Base-by-base conservation (phyloP, 2,329 filamentous ascomycete genomes). In the Stachybotrys chlorohalonatus region DNA sequence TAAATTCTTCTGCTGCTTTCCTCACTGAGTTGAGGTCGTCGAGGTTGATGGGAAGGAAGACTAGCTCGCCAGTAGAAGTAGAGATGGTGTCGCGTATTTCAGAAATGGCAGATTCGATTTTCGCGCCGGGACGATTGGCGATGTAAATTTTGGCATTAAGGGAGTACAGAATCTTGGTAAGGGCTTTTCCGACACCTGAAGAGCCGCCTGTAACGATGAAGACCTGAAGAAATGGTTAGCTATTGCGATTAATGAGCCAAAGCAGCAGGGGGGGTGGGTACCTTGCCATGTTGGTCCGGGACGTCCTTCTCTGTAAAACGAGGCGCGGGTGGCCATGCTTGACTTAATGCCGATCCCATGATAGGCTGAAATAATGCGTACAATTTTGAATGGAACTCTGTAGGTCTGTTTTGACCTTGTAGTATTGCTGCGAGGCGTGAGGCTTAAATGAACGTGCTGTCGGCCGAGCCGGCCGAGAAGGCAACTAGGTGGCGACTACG, bases 281-380 rank as follows among this genome's bases (percentile, higher is more conserved):
- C 85, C 87, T 65, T 65, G 51, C 56, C 62, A 3, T 55, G 45
- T 9, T 63, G 56, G 15, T 65, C 59, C 0, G 89, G 87, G n/a
- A 95, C 76, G 62, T 96, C 88, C 66, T 93, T 55, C 47, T 60
- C 58, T 2, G 62, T 63, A 32, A 64, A 61, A 8, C 36, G 54
- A 11, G 64, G 60, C 30, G 57, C 59, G 2, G 59, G 58, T 0
- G 63, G 57, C 24, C 24, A 24, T 2, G 24, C 24, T 24, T 24
- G 24, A 24, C 24, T 24, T 24, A 24, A 24, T 24, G 24, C 24
- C 4, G 24, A 24, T 24, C 24, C 24, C 24, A 24, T 24, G 24
- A 24, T 24, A 24, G 24, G 4, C 24, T 24, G 24, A 4, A 24
- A 24, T 24, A 4, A 24, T 24, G 24, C 24, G 24, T 24, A 24